Evolutionary conservation across 352 stramenopile species (phyloP).

Genomic region (Pseudoperonospora humuli): DNA sequence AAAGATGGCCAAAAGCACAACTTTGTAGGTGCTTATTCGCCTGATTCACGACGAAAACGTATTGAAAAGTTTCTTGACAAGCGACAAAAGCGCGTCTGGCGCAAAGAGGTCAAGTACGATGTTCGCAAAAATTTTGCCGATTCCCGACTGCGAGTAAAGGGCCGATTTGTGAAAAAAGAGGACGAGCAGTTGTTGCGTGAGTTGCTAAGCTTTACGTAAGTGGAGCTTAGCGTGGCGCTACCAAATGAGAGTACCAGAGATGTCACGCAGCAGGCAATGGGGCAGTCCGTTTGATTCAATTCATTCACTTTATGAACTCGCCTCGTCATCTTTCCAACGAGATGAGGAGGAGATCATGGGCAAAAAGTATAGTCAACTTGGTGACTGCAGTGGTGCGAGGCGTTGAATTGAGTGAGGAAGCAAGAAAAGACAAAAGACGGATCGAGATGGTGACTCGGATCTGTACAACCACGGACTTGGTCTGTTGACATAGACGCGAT

Average conservation of each 20-base stretch:
- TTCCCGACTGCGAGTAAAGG: constrained; percentile 93
- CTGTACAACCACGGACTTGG: constrained; percentile 4
- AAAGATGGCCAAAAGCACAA: constrained; percentile 63
- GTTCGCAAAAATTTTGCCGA: constrained; percentile 98
- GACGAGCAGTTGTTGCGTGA: constrained; percentile 88
- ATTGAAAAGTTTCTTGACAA: constrained; percentile 95
- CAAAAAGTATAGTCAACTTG: not conserved
- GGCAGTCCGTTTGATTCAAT: constrained; percentile 4
- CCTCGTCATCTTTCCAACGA: not conserved
- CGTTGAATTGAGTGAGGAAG: constrained; percentile 12
- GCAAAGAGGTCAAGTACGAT: constrained; percentile 96
- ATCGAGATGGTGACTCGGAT: constrained; percentile 1
- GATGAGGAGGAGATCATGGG: not conserved
- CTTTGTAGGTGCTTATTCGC: constrained; percentile 94
- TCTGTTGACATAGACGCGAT: constrained; percentile 18
- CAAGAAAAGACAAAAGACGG: constrained; percentile 1
- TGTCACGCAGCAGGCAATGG: constrained; percentile 5
- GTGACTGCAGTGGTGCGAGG: constrained; percentile 3
- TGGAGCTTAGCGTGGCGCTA: not conserved
- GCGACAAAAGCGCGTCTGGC: constrained; percentile 91
- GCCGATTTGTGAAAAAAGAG: constrained; percentile 97
- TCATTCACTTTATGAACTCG: not conserved
- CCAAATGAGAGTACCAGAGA: constrained; percentile 7
- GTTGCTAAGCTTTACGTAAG: constrained; percentile 77
- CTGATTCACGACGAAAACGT: constrained; percentile 86